Evolutionary conservation across 768 basidiomycete species (phyloP).

Genomic region (Xerocomellus intermedius): DNA sequence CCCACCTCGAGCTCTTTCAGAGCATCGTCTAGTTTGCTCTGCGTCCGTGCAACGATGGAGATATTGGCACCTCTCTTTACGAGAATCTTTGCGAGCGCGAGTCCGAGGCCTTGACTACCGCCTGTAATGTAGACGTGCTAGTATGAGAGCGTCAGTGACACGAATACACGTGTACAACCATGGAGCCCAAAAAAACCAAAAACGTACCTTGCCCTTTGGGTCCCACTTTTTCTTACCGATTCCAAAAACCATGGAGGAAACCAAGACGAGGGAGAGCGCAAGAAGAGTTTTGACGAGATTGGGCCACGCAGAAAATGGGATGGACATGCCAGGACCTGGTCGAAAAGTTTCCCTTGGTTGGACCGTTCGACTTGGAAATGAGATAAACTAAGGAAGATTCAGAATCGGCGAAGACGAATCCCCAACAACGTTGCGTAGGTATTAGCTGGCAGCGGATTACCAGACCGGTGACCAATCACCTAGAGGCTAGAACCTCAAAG

Average conservation of each 20-base stretch:
- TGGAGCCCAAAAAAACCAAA: too few relatives aligned
- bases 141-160: background rate
- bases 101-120: slow-evolving; percentile 78
- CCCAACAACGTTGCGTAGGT: too few relatives aligned
- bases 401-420: too few relatives aligned
- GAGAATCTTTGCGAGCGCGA: slow-evolving; percentile 67
- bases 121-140: slow-evolving; percentile 89
- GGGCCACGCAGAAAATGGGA: background rate
- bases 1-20: slow-evolving; percentile 64
- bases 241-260: slow-evolving; percentile 21
- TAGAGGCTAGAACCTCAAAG: too few relatives aligned
- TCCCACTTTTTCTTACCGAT: slow-evolving; percentile 43
- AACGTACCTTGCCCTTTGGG: slow-evolving; percentile 42
- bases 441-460: too few relatives aligned
- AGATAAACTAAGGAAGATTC: too few relatives aligned
- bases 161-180: background rate
- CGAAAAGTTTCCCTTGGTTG: too few relatives aligned
- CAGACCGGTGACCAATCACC: too few relatives aligned
- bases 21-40: slow-evolving; percentile 60
- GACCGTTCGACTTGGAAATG: too few relatives aligned
- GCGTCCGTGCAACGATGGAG: slow-evolving; percentile 79
- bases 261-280: slow-evolving; percentile 8
- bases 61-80: slow-evolving; percentile 73
- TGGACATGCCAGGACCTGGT: background rate
- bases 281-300: slow-evolving; percentile 5